These are phyloP conservation scores for Leishmania martiniquensis DNA, from an alignment of 208 protist genomes.

Conservation along the genomic window DNA sequence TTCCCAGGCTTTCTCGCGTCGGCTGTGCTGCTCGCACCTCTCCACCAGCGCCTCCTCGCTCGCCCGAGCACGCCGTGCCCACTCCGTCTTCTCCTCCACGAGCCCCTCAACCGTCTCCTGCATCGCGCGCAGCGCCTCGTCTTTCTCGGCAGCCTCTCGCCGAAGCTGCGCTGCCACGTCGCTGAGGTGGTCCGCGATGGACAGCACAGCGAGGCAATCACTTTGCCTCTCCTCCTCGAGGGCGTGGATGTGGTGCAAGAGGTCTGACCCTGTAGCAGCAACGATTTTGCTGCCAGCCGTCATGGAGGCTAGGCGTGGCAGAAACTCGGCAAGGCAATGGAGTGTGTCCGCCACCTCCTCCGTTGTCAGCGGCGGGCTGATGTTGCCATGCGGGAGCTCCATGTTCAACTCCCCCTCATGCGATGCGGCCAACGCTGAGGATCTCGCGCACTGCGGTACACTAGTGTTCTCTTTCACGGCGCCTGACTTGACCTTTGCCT, in stretches of 20 bases:
- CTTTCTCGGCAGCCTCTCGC: conserved; percentile 22
- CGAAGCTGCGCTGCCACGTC: conserved; percentile 11
- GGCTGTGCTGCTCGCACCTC: conserved; percentile 23
- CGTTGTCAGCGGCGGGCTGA: neutral
- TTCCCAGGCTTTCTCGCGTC: conserved; percentile 27
- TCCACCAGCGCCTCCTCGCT: conserved; percentile 29
- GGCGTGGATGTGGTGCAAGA: conserved; percentile 19
- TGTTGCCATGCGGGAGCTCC: neutral
- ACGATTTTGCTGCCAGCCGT: conserved; percentile 2
- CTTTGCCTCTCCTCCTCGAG: conserved; percentile 30
- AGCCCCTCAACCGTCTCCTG: conserved; percentile 13
- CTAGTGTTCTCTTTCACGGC: neutral
- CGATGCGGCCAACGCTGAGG: neutral
- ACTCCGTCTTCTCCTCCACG: conserved; percentile 30
- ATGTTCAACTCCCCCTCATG: neutral
- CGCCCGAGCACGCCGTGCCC: conserved; percentile 20
- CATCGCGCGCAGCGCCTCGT: conserved; percentile 8
- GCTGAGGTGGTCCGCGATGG: conserved; percentile 26
- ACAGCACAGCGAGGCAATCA: conserved; percentile 23
- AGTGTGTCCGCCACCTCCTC: conserved; percentile 15
- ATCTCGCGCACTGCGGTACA: neutral
- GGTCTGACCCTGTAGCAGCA: conserved; percentile 8
- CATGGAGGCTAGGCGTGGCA: conserved; percentile 17
- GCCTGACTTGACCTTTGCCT: neutral
- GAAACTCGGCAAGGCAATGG: conserved; percentile 17